Evolutionary conservation across 2,329 filamentous ascomycete genomes (phyloP), one percentile per base, ranked within the genome.

Genomic region (Fusarium lateritium): DNA sequence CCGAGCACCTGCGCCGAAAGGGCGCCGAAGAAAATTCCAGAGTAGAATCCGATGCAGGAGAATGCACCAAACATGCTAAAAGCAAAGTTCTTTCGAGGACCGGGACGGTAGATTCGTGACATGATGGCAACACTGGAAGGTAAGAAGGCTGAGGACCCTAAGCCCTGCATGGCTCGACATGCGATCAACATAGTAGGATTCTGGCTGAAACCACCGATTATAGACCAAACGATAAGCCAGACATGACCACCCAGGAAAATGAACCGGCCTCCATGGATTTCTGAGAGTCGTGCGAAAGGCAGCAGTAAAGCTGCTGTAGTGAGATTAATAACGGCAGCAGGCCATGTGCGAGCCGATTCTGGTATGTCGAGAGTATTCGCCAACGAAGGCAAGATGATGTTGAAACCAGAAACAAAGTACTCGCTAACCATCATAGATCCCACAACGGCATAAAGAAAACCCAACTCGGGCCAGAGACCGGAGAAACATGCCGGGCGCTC

Each of bases 371-470:
- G 83, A 2, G 88, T 84, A 13, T 78, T 75, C 13, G 88, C 82
- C 5, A 96, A 77, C 0, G 87, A 88, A 1, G 93, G 92, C 0
- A 94, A 79, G 26, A 95, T 86, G 68, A 92, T 91, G 62, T 86
- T 87, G 77, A 94, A 96, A 33, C 93, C 93, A 46, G 90, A 92
- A 51, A 95, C 86, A 75, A 91, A 92, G 78, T 91, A 94, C 80
- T 94, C 92, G 70, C 86, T 83, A 72, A 91, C 83, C 64, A 91
- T 85, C 80, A 91, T 89, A 45, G 88, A 90, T 65, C 87, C 84
- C 14, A 90, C 79, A 21, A 91, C 82, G 1, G 87, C 87, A 69
- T 88, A 86, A 73, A 89, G 85, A 73, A 92, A 92, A 22, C 85
- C 84, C 6, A 88, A 64, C 73, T 92, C 91, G n/a, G 85, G 78